Evolutionary conservation across 805 yeast species (phyloP), one percentile per base, ranked within the genome.

Genomic region (Zygosaccharomyces bisporus): DNA sequence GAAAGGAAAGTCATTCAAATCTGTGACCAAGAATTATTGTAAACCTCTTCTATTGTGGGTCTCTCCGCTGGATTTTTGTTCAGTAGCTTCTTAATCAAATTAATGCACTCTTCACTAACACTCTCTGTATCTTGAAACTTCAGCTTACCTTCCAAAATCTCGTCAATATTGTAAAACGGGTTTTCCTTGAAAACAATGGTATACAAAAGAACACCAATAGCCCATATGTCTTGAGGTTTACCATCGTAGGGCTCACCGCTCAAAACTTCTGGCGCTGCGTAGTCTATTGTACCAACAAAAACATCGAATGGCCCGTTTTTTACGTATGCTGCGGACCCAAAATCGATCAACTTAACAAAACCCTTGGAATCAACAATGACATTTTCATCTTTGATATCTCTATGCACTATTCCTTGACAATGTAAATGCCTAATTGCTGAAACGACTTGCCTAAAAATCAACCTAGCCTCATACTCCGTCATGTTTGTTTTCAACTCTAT

Each of bases 191-290:
- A 93, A 5, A 91, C 74, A 58, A 93, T 77, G 0, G 97, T 93
- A 67, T 90, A 93, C 17, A 93, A 69, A 45, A 93, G 69, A 17
- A 93, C 86, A 2, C 99, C 99, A 60, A 91, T 72, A 0, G 98
- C 96, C 99, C 99, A 93, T 2, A 90, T 83, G 66, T 93, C 99
- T 64, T 93, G 99, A 3, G 95, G 91, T 61, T 79, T 83, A 17
- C 99, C 99, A 41, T 80, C 88, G 58, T 91, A 93, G 17, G 90
- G 83, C 48, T 81, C 81, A 2, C 98, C 99, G 41, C 81, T 75
- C 27, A 93, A 71, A 0, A 93, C 96, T 64, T 93, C 99, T 0
- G 99, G 99, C 0, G 98, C 95, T 1, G 98, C 98, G 64, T 91
- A 93, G 64, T 93, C 97, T 34, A 93, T 81, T 0, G 99, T 93